A percentile compares a stretch with the other conserved stretches of the same genome.
phyloP scores from a whole-genome alignment of 2,329 filamentous ascomycete species.

The Ophiocordyceps polyrhachis-furcata region DNA sequence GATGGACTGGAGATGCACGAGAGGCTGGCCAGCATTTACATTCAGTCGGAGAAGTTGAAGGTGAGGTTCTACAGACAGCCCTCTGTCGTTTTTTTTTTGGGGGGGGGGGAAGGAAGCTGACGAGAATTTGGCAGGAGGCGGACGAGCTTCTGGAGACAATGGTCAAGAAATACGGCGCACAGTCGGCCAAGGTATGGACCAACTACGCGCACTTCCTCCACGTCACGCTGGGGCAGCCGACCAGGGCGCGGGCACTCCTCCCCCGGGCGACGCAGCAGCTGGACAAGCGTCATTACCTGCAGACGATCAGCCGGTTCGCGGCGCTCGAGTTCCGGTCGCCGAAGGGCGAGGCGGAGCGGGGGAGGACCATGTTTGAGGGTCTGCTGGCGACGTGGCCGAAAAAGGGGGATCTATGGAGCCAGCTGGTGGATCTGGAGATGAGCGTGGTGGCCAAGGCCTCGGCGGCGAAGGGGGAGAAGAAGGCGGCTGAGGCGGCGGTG shows the following conservation, averaged over 20 bases:
- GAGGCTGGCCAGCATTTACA: constrained; percentile 82
- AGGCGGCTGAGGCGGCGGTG: constrained; percentile 35
- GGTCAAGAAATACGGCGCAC: constrained; percentile 74
- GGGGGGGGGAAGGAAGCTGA: constrained; percentile 10
- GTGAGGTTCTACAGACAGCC: constrained; percentile 32
- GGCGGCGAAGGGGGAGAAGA: too few relatives aligned
- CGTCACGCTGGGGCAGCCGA: constrained; percentile 48
- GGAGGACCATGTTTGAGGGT: constrained; percentile 85
- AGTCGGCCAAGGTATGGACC: constrained; percentile 65
- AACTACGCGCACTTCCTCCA: constrained; percentile 94
- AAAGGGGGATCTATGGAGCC: constrained; percentile 82
- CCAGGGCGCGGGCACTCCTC: constrained; percentile 60
- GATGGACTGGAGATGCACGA: constrained; percentile 81
- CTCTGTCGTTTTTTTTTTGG: too few relatives aligned
- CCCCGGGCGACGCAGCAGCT: constrained; percentile 73
- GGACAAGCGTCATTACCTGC: constrained; percentile 40
- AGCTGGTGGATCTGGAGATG: constrained; percentile 73
- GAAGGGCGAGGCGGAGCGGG: constrained; percentile 72
- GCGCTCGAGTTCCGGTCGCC: constrained; percentile 76
- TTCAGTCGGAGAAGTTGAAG: constrained; percentile 69
- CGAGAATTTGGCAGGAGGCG: constrained; percentile 47
- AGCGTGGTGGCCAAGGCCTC: constrained; percentile 32
- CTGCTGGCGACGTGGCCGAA: constrained; percentile 72
- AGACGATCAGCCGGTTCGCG: constrained; percentile 72
- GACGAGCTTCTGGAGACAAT: constrained; percentile 74